phyloP scores from a whole-genome alignment of 2,329 filamentous ascomycete species.

The Aureobasidium mangrovei region DNA sequence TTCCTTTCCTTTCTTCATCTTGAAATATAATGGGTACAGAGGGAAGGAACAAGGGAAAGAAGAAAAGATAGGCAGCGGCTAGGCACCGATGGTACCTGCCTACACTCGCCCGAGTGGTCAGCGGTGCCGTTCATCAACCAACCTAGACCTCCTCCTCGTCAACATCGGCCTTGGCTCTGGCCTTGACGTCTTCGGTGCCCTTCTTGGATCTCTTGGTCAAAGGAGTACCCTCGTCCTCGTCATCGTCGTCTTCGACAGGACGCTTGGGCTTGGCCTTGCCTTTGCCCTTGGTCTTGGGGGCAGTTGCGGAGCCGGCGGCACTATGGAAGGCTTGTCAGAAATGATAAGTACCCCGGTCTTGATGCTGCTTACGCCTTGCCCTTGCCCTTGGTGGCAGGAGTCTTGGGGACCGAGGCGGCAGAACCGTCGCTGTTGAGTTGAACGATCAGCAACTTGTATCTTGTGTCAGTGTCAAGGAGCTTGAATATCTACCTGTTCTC shows the following conservation, averaged over 20 bases:
- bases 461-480: neutral
- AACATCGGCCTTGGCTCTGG: constrained; percentile 17
- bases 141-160: neutral
- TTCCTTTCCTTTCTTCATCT: too few relatives aligned
- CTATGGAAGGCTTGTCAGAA: neutral
- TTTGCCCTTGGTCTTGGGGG: constrained; percentile 4
- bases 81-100: neutral
- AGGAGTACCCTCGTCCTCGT: constrained; percentile 4
- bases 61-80: neutral
- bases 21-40: neutral
- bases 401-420: neutral
- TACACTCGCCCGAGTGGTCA: neutral
- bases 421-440: neutral
- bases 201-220: constrained; percentile 26
- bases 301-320: neutral
- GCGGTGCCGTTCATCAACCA: neutral
- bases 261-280: neutral
- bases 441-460: neutral
- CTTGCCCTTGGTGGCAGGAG: constrained; percentile 5
- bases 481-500: neutral
- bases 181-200: constrained; percentile 26
- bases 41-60: neutral
- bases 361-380: neutral
- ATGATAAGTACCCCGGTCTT: too few relatives aligned
- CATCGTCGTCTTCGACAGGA: neutral